A percentile compares a stretch with the other conserved stretches of the same genome.
Conservation (phyloP, 805 yeast species). For the Yamadazyma ubonensis region DNA sequence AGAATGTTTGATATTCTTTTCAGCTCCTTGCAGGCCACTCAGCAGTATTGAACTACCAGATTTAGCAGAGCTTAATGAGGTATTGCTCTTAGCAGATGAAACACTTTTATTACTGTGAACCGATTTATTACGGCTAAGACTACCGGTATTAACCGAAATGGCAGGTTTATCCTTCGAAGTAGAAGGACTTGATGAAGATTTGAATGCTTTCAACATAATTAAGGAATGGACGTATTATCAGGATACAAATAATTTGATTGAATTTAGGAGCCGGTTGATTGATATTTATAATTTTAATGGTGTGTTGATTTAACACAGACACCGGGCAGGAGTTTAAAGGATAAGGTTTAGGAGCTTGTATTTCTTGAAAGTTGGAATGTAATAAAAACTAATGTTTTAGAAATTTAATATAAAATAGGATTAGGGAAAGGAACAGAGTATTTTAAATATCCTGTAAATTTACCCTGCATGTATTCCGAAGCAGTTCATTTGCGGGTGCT, state of each 20-base stretch:
- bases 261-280: background rate
- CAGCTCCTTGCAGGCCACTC: slow-evolving; percentile 6
- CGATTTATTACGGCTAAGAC: slow-evolving; percentile 10
- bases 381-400: slow-evolving; percentile 10
- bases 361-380: slow-evolving; percentile 6
- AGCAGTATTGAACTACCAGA: slow-evolving; percentile 10
- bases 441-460: background rate
- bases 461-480: background rate
- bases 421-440: background rate
- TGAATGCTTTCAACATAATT: slow-evolving; percentile 17
- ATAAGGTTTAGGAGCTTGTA: background rate
- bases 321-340: background rate
- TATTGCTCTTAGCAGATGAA: slow-evolving; percentile 9
- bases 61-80: slow-evolving; percentile 10
- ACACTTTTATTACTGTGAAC: slow-evolving; percentile 9
- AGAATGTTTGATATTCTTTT: slow-evolving; percentile 12
- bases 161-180: slow-evolving; percentile 5
- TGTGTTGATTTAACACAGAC: slow-evolving; percentile 1
- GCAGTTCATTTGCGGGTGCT: background rate
- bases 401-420: background rate
- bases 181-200: slow-evolving; percentile 3
- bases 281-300: background rate
- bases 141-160: slow-evolving; percentile 7
- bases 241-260: slow-evolving; percentile 1
- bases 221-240: slow-evolving; percentile 7